Base-by-base conservation (phyloP, 2,329 filamentous ascomycete species). In the Colletotrichum tropicale region DNA sequence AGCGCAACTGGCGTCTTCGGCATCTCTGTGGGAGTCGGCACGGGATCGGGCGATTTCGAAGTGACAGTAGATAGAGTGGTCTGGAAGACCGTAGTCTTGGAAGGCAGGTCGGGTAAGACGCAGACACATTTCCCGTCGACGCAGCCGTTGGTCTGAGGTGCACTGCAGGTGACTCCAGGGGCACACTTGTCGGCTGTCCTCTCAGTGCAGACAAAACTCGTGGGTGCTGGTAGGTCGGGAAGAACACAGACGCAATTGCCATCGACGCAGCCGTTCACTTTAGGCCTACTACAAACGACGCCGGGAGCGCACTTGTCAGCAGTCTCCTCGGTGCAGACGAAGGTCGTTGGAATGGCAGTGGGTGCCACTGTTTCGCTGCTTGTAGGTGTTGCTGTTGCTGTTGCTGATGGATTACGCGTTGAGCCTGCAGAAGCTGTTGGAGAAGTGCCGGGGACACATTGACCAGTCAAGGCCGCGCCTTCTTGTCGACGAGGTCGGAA, bases 21-120 rank as follows among this genome's bases (percentile, higher is more conserved):
- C 43, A 0, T 7, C 13, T 26, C 24, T 24, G 24, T 1, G 0
- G 9, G 8, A 9, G 55, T 28, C 0, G 55, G 55, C 1, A 3
- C 26, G 21, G 55, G 55, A 58, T 58, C 55, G 55, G 55, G 55
- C 2, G 21, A 0, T 0, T 28, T 58, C 7, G 55, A 16, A 0
- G 5, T 28, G 55, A 26, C 55, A 6, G 21, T 58, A 28, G 55
- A 58, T 0, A 58, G 24, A 18, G 55, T 58, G 21, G 55, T 58
- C n/a, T 28, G 55, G 0, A 58, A 0, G 1, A 0, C 43, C n/a
- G n/a, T 13, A 52, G 43, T 52, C 43, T 52, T 52, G n/a, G 55
- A 18, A 28, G 55, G 24, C 13, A 56, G 21, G 0, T 56, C 52
- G 21, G 52, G 52, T 1, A 56, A 24, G 26, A 56, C 26, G 52